Evolutionary conservation across 805 yeast species (phyloP), one percentile per base, ranked within the genome.

Genomic region (Metschnikowia noctiluminum): DNA sequence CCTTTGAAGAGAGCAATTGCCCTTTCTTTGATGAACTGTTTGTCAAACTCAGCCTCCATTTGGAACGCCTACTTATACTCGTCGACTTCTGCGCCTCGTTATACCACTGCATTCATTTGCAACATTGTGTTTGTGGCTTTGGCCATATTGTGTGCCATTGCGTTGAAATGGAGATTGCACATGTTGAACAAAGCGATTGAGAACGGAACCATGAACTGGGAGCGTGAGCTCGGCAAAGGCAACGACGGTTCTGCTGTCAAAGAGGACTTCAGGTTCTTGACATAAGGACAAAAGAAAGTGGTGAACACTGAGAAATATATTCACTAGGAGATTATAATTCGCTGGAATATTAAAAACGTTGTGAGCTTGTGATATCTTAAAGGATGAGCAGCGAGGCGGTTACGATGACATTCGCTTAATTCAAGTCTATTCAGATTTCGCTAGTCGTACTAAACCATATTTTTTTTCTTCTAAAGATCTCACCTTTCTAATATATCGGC

Each of bases 1-100:
- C 82, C 84, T 7, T 66, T 79, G 49, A 80, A 81, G 61, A 69
- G 85, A 60, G 83, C 84, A 30, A 75, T 79, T 52, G 80, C 82
- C 8, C 62, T 80, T 55, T 81, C 84, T 0, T 56, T 78, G 50
- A 77, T 81, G 74, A 81, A 81, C 60, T 76, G 81, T 60, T 59
- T 79, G 42, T 75, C 81, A 26, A 79, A 80, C 59, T 74, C 81
- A 6, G 77, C 84, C 0, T 77, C 82, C 5, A 78, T 79, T 45
- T 78, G 82, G 78, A 80, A 78, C 49, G 65, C 82, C 1, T 79
- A 76, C 57, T 63, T 79, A 40, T 79, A 79, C 53, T 80, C 81
- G 13, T 40, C 65, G 2, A 51, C 67, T 11, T 68, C 64, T 32
- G 73, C 72, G 14, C 84, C 84, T 36, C 65, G 76, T 38, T 79